Conservation (phyloP, 2,329 filamentous ascomycete species). For the Hypoxylon sp. region DNA sequence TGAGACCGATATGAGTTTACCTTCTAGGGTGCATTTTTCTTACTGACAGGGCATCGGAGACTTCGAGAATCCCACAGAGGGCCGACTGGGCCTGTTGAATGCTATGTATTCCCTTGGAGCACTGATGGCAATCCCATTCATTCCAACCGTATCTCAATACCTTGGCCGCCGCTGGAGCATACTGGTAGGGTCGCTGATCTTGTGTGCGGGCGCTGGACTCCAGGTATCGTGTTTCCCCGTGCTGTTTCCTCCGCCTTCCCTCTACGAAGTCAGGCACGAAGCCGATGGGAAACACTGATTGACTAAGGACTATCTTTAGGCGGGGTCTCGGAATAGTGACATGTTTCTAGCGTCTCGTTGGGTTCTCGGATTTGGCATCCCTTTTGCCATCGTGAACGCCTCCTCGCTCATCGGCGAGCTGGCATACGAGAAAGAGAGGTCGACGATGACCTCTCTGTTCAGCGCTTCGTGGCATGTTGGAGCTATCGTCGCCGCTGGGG, state of each 20-base stretch:
- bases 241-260: slow-evolving; percentile 18
- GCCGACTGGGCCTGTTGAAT: slow-evolving; percentile 57
- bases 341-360: slow-evolving; percentile 60
- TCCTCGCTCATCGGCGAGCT: slow-evolving; percentile 65
- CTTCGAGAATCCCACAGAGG: slow-evolving; percentile 56
- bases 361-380: slow-evolving; percentile 58
- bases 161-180: slow-evolving; percentile 57
- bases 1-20: neutral
- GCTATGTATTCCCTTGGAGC: slow-evolving; percentile 59
- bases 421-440: slow-evolving; percentile 65
- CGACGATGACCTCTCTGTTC: slow-evolving; percentile 66
- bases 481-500: slow-evolving; percentile 57
- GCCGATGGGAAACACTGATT: slow-evolving; percentile 49
- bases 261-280: neutral
- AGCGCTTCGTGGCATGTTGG: slow-evolving; percentile 66
- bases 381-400: slow-evolving; percentile 55
- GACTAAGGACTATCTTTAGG: slow-evolving; percentile 44
- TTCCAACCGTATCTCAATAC: slow-evolving; percentile 54
- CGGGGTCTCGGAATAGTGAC: slow-evolving; percentile 58
- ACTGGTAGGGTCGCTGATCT: slow-evolving; percentile 56
- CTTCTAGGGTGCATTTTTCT: slow-evolving; percentile 2
- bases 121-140: slow-evolving; percentile 56
- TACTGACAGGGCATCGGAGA: slow-evolving; percentile 45
- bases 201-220: slow-evolving; percentile 54
- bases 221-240: slow-evolving; percentile 51